Base-by-base conservation (phyloP, 148 eudicot species). In the Rhododendron mucronatum region DNA sequence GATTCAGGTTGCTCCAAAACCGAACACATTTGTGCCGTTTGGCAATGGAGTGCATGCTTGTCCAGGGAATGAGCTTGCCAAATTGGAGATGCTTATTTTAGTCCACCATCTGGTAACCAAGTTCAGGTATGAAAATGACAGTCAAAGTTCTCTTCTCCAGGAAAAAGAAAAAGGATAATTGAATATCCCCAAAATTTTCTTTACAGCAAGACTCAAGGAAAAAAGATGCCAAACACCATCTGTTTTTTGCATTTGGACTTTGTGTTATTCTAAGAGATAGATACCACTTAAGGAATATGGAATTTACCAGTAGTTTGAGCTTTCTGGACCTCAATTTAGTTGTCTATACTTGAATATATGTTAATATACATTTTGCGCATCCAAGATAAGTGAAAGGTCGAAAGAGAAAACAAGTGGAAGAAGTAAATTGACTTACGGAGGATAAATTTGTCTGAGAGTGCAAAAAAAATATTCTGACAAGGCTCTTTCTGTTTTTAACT, bases 1-100 rank as follows among this genome's bases (percentile, higher is more conserved):
- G 82, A 50, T 85, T 85, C 89, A 95, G 99, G 93, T 63, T 81
- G 92, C 93, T 59, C 92, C 91, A 71, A 97, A 91, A 84, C 94
- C 96, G 79, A 91, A 93, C 87, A 95, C 95, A 48, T 96, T 83
- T 81, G 91, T 95, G 96, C 98, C 99, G 89, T 96, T 96, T 88
- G 99, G 99, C 82, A 89, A 91, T 75, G 99, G 99, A 73, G 88
- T 89, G 59, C 99, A 96, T 89, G 93, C 98, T 63, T 97, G 98
- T 85, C 99, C 98, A 10, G 99, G 98, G 82, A 96, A 95, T 88
- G 98, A 94, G 85, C 92, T 96, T 2, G 98, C 98, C 82, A 97
- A 93, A 86, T 85, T 95, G 84, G 92, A 93, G 90, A 93, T 97
- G 84, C 90, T 94, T 85, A 89, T 97, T 87, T 88, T 95, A 82